Percentiles rank a stretch among this genome's conserved stretches.
Conservation (phyloP, 73 alveolate species). For the Halteria grandinella region DNA sequence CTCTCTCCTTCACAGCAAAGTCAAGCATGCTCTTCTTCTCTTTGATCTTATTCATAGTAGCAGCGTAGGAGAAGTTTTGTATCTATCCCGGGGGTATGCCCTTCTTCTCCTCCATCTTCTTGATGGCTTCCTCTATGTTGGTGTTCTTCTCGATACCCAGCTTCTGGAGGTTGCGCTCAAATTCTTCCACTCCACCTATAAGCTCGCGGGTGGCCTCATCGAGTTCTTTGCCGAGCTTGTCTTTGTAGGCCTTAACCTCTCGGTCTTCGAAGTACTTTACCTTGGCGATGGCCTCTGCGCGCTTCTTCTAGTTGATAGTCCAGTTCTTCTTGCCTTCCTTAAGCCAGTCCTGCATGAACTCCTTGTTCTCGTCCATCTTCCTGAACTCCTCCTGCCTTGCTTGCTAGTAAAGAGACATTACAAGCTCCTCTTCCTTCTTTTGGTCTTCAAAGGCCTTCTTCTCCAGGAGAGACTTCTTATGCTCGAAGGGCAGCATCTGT, state of each 20-base stretch:
- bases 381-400: slow-evolving; percentile 50
- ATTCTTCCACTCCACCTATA: slow-evolving; percentile 57
- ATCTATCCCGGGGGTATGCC: slow-evolving; percentile 59
- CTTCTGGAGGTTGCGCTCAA: slow-evolving; percentile 65
- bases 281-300: slow-evolving; percentile 34
- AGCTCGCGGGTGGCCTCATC: slow-evolving; percentile 56
- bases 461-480: slow-evolving; percentile 36
- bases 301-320: slow-evolving; percentile 32
- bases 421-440: slow-evolving; percentile 42
- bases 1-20: slow-evolving; percentile 94
- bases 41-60: slow-evolving; percentile 86
- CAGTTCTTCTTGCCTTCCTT: slow-evolving; percentile 71
- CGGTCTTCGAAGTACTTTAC: slow-evolving; percentile 47
- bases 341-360: slow-evolving; percentile 72
- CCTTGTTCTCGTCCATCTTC: slow-evolving; percentile 51
- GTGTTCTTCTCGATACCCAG: slow-evolving; percentile 72
- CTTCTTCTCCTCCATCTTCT: slow-evolving; percentile 54
- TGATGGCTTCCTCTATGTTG: slow-evolving; percentile 38
- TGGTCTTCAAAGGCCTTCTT: slow-evolving; percentile 44
- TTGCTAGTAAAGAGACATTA: slow-evolving; percentile 29
- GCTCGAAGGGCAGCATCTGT: slow-evolving; percentile 62
- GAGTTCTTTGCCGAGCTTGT: slow-evolving; percentile 28
- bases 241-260: slow-evolving; percentile 48
- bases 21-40: slow-evolving; percentile 82
- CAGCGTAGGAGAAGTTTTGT: slow-evolving; percentile 74